These are phyloP conservation scores for Melocanna baccifera DNA, from an alignment of 176 grass and related monocot species.

Conservation along the genomic window DNA sequence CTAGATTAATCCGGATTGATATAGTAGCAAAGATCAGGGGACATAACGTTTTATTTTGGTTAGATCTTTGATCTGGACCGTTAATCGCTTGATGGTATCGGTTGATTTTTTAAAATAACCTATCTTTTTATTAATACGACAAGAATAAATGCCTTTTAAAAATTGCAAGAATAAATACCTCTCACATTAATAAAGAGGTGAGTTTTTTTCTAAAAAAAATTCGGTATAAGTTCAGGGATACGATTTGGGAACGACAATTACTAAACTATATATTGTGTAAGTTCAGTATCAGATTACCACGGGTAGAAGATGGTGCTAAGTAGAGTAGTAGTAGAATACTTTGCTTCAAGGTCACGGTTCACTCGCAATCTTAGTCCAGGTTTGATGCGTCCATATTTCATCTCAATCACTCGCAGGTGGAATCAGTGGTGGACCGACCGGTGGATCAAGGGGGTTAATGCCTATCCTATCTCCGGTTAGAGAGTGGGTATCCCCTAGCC, in stretches of 20 bases:
- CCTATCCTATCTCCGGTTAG: too few species aligned
- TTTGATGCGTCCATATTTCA: not conserved
- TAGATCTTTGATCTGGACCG: not conserved
- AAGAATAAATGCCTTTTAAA: too few species aligned
- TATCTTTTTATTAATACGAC: too few species aligned
- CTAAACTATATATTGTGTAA: not conserved
- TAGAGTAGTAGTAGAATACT: not conserved
- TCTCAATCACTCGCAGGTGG: not conserved
- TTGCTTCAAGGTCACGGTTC: not conserved
- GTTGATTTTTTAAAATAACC: too few species aligned
- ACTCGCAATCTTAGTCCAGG: not conserved
- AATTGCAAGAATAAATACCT: too few species aligned
- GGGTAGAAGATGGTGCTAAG: not conserved
- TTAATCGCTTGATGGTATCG: not conserved
- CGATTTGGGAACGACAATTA: not conserved
- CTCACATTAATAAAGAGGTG: too few species aligned
- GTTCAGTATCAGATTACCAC: not conserved
- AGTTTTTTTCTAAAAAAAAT: too few species aligned
- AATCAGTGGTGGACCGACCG: too few species aligned
- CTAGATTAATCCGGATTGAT: not conserved
- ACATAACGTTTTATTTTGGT: not conserved
- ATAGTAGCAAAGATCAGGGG: not conserved
- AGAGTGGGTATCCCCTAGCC: too few species aligned
- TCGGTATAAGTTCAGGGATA: too few species aligned
- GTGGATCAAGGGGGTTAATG: too few species aligned